Conservation (phyloP, 1,284 basidiomycete species). For the Inonotus hispidus region DNA sequence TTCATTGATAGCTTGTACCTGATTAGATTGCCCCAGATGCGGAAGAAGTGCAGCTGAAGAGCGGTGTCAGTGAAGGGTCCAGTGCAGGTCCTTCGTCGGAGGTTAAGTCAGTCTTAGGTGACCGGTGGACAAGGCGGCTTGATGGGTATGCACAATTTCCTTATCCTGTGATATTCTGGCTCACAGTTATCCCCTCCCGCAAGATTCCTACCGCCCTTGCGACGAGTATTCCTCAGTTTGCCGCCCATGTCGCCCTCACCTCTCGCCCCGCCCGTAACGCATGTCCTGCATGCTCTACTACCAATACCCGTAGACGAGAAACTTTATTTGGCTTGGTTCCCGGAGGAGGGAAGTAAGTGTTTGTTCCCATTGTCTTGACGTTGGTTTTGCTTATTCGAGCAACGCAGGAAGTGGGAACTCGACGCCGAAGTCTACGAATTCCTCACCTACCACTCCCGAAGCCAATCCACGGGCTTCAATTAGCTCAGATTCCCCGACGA, state of each 20-base stretch:
- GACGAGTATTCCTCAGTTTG: conserved; percentile 57
- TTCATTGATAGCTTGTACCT: conserved; percentile 29
- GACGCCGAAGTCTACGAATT: not conserved
- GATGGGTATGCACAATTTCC: conserved; percentile 46
- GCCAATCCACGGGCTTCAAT: not conserved
- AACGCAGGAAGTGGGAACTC: not conserved
- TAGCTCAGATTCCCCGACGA: not conserved
- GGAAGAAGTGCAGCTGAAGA: conserved; percentile 7
- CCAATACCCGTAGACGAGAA: conserved; percentile 57
- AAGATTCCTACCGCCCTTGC: conserved; percentile 54
- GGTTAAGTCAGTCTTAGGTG: conserved; percentile 22
- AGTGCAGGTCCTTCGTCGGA: not conserved
- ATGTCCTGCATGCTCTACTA: conserved; percentile 70
- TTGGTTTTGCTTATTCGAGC: not conserved
- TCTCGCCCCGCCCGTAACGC: conserved; percentile 60
- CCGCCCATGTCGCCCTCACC: conserved; percentile 56
- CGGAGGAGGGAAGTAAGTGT: conserved; percentile 13
- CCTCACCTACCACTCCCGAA: not conserved
- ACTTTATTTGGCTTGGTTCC: conserved; percentile 49
- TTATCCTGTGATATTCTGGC: not conserved
- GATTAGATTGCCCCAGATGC: conserved; percentile 32
- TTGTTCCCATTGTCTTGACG: not conserved
- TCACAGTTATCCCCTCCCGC: not conserved
- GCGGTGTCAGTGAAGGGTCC: not conserved
- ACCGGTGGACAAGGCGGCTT: conserved; percentile 36